Percentiles rank a stretch among this genome's conserved stretches.
Conservation (phyloP, 768 basidiomycete genomes). For the Lactarius hengduanensis region DNA sequence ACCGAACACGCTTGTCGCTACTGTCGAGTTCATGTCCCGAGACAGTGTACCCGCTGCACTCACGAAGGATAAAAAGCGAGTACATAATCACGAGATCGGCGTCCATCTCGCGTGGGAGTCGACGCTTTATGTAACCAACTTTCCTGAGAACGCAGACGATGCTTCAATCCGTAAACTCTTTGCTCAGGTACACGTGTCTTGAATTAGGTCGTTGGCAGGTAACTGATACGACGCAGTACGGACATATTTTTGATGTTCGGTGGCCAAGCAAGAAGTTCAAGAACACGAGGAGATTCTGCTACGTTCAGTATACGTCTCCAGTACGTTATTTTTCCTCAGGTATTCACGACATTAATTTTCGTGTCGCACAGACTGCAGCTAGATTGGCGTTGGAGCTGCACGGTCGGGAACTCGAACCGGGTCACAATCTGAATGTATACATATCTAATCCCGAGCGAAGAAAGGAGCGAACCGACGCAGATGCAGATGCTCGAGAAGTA, state of each 20-base stretch:
- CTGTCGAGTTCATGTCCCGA: conserved; percentile 85
- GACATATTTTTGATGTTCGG: conserved; percentile 87
- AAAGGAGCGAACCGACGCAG: conserved; percentile 86
- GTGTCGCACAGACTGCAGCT: conserved; percentile 54
- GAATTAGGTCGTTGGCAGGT: not conserved
- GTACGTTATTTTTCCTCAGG: conserved; percentile 46
- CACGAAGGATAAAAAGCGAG: conserved; percentile 91
- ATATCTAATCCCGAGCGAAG: conserved; percentile 90
- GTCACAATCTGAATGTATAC: conserved; percentile 67
- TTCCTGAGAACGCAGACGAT: conserved; percentile 84
- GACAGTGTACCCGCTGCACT: conserved; percentile 82
- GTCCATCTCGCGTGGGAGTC: conserved; percentile 94
- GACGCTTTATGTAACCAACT: conserved; percentile 95
- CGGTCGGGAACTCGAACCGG: conserved; percentile 69
- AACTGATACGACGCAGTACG: conserved; percentile 56
- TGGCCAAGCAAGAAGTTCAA: conserved; percentile 99
- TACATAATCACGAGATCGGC: conserved; percentile 70
- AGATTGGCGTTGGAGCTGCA: conserved; percentile 78
- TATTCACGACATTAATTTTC: conserved; percentile 1
- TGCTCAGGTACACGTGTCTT: conserved; percentile 52
- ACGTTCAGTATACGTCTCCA: conserved; percentile 85
- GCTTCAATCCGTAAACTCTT: conserved; percentile 72
- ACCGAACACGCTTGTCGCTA: conserved; percentile 63
- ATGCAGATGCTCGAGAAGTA: conserved; percentile 79
- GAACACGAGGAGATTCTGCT: conserved; percentile 86